Evolutionary conservation across 2,329 filamentous ascomycete genomes (phyloP).

Genomic region (Stemphylium beticola): DNA sequence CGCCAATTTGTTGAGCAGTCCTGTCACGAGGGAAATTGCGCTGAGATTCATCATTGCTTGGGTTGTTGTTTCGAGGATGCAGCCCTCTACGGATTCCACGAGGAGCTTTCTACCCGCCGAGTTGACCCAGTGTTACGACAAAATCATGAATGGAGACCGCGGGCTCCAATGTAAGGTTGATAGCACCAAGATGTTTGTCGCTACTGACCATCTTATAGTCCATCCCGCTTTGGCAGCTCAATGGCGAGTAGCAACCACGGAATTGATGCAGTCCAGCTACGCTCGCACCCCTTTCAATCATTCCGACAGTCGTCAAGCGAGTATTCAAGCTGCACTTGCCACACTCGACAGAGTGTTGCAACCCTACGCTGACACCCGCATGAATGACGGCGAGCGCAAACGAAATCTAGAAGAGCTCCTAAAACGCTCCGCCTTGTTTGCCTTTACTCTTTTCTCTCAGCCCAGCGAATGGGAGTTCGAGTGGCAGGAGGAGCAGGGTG

Average conservation of each 20-base stretch:
- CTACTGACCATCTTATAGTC: slow-evolving; percentile 13
- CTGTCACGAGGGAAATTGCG: slow-evolving; percentile 35
- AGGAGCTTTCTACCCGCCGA: slow-evolving; percentile 39
- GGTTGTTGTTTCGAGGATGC: slow-evolving; percentile 34
- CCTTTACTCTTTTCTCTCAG: slow-evolving; percentile 47
- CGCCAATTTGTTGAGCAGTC: slow-evolving; percentile 35
- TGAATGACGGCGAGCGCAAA: slow-evolving; percentile 36
- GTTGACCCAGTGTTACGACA: slow-evolving; percentile 26
- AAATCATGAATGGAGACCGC: slow-evolving; percentile 17
- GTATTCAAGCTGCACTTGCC: slow-evolving; percentile 26
- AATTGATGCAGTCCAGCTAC: slow-evolving; percentile 37
- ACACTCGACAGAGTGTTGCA: slow-evolving; percentile 36
- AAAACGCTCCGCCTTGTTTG: slow-evolving; percentile 43
- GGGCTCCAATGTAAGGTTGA: slow-evolving; percentile 23
- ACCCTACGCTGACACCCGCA: slow-evolving; percentile 34
- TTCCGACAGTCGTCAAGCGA: slow-evolving; percentile 32
- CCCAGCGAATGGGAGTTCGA: slow-evolving; percentile 43
- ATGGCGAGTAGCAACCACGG: slow-evolving; percentile 43
- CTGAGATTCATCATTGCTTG: slow-evolving; percentile 43
- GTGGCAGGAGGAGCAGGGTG: slow-evolving; percentile 34
- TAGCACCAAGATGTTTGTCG: neutral
- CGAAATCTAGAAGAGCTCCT: slow-evolving; percentile 45
- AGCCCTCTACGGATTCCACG: slow-evolving; percentile 15
- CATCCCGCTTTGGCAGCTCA: slow-evolving; percentile 24
- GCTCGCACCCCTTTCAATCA: slow-evolving; percentile 31